phyloP scores from a whole-genome alignment of 2,329 filamentous ascomycete species.

The Fusarium mexicanum region DNA sequence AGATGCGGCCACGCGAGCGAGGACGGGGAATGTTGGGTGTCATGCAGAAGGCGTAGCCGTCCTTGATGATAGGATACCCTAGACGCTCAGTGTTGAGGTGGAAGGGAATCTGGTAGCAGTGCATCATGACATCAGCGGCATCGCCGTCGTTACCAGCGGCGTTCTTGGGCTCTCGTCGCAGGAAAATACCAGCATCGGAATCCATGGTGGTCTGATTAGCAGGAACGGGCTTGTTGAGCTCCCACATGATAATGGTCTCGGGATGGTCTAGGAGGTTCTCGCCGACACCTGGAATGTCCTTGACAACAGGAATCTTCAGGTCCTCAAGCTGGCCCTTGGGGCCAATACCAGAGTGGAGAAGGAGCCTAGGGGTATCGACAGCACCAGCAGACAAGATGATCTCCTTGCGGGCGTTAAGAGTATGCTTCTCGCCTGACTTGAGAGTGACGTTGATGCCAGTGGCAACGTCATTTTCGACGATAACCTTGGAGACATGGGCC shows the following conservation, averaged over 20 bases:
- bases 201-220: conserved; percentile 89
- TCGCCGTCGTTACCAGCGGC: conserved; percentile 75
- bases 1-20: conserved; percentile 79
- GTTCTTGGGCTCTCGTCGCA: conserved; percentile 78
- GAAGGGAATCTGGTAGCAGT: conserved; percentile 96
- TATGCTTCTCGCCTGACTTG: conserved; percentile 61
- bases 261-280: conserved; percentile 70
- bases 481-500: conserved; percentile 85
- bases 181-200: conserved; percentile 88
- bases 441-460: conserved; percentile 76
- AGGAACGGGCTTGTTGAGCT: conserved; percentile 80
- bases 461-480: conserved; percentile 74
- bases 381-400: conserved; percentile 84
- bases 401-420: conserved; percentile 75
- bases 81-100: conserved; percentile 84
- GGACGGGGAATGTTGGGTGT: conserved; percentile 90
- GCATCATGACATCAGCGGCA: conserved; percentile 91
- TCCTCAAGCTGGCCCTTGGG: conserved; percentile 62
- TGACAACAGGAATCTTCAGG: conserved; percentile 65
- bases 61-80: conserved; percentile 70
- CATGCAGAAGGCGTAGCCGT: conserved; percentile 91
- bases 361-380: conserved; percentile 79
- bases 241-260: conserved; percentile 73
- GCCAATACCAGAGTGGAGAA: conserved; percentile 67
- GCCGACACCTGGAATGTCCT: conserved; percentile 67